A percentile compares a stretch with the other conserved stretches of the same genome.
Conservation (phyloP, 1,284 basidiomycete species). For the Boletus putidus region DNA sequence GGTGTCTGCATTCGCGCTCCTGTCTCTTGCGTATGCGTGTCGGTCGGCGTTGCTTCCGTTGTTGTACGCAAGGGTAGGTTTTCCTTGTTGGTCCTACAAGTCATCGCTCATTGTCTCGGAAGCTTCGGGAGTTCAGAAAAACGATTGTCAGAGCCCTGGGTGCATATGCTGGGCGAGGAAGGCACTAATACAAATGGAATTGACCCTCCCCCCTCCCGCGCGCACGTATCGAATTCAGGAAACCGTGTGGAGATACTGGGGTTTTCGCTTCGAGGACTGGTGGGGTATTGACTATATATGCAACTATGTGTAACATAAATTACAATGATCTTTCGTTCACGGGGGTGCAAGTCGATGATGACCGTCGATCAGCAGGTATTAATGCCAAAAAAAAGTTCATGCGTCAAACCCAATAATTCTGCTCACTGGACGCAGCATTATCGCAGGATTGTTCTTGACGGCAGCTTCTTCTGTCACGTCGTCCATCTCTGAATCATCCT, state of each 20-base stretch:
- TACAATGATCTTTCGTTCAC: conserved; percentile 17
- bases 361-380: background rate
- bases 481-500: conserved; percentile 54
- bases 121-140: conserved; percentile 3
- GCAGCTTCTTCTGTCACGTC: conserved; percentile 36
- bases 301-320: conserved; percentile 29
- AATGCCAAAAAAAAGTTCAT: conserved; percentile 10
- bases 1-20: background rate
- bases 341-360: background rate
- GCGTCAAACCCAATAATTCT: conserved; percentile 60
- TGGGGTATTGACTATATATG: conserved; percentile 13
- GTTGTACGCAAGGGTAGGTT: conserved; percentile 8
- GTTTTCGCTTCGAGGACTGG: background rate
- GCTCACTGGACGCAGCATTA: conserved; percentile 59
- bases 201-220: background rate
- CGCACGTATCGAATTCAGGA: no score
- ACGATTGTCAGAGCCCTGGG: background rate
- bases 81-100: background rate
- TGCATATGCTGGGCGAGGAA: background rate
- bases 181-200: no score
- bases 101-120: background rate
- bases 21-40: conserved; percentile 13
- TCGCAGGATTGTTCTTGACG: conserved; percentile 50
- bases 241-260: background rate
- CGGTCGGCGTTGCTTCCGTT: conserved; percentile 8